phyloP scores from a whole-genome alignment of 345 rosid genomes.

The Gossypium arboreum region DNA sequence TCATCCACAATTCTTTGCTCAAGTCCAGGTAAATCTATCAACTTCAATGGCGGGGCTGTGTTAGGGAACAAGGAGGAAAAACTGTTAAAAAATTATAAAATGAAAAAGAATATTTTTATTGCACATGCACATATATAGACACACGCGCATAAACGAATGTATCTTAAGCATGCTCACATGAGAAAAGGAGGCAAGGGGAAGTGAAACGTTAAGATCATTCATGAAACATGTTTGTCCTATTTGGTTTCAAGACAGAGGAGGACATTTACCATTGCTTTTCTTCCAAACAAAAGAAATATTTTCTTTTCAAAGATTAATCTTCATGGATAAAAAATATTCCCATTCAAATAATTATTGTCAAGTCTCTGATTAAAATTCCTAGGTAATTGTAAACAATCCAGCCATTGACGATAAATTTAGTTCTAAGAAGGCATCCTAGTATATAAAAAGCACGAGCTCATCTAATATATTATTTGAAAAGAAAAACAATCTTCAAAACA shows the following conservation, averaged over 20 bases:
- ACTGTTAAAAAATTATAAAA: background rate
- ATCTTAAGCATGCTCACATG: background rate
- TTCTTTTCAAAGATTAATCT: background rate
- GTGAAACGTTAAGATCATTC: background rate
- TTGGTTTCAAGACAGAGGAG: background rate
- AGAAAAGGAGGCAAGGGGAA: background rate
- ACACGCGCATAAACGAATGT: background rate
- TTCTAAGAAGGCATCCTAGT: background rate
- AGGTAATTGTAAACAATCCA: background rate
- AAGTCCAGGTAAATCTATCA: slow-evolving; percentile 94
- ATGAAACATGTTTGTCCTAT: background rate
- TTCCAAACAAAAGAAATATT: background rate
- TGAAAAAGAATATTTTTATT: background rate
- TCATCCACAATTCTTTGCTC: slow-evolving; percentile 95
- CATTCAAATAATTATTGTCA: too few relatives aligned
- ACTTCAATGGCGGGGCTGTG: slow-evolving; percentile 91
- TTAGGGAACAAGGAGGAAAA: background rate
- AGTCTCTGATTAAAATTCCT: background rate
- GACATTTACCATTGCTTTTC: background rate
- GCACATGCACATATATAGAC: background rate
- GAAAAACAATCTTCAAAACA: background rate
- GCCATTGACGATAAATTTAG: background rate
- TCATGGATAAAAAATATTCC: background rate
- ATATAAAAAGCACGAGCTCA: background rate
- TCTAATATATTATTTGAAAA: background rate